Evolutionary conservation across 2,329 filamentous ascomycete genomes (phyloP), one percentile per base, ranked within the genome.

Genomic region (Teratosphaeria epicoccoides): DNA sequence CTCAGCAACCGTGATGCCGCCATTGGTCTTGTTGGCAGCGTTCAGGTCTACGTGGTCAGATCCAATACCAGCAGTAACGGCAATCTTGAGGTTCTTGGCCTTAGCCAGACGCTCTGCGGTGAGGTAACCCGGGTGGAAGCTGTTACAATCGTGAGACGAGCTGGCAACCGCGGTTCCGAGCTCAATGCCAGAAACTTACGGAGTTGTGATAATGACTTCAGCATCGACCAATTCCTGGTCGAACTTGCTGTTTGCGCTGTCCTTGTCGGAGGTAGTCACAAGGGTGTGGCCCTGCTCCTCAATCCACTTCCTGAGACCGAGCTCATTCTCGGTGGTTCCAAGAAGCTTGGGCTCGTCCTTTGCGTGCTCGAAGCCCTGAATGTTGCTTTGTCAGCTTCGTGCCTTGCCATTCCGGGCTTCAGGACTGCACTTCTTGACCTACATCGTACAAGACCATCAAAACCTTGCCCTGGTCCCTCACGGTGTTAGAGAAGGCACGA

Each of bases 41-140:
- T 97, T 83, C 58, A 97, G 82, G 76, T 98, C 93, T 70, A 98
- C 88, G 74, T 98, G 93, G 76, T 98, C 93, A 49, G 91, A 97
- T 62, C 93, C 93, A 68, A 98, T 95, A 77, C 93, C 93, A 64
- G 93, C 93, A 49, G 93, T 98, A 72, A 98, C 76, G 70, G 91
- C 91, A 57, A 98, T 78, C 83, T 97, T 97, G 67, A 98, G 86
- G 53, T 98, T 97, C 86, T 97, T 97, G 62, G 93, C 93, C 78
- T 93, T 95, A 66, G 88, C 88, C 52, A 98, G 83, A 68, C 93
- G 90, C 78, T 97, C 91, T 50, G 88, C 88, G 47, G 87, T 97
- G 54, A 98, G 85, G 79, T 98, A 98, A 59, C 91, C 93, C 50
- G 91, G 91, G 79, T 97, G 91, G 85, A 97, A 97, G 69, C 88